Evolutionary conservation across 1,139 yeast genomes (phyloP), one percentile per base, ranked within the genome.

Genomic region (Lodderomyces orthopsilosis): DNA sequence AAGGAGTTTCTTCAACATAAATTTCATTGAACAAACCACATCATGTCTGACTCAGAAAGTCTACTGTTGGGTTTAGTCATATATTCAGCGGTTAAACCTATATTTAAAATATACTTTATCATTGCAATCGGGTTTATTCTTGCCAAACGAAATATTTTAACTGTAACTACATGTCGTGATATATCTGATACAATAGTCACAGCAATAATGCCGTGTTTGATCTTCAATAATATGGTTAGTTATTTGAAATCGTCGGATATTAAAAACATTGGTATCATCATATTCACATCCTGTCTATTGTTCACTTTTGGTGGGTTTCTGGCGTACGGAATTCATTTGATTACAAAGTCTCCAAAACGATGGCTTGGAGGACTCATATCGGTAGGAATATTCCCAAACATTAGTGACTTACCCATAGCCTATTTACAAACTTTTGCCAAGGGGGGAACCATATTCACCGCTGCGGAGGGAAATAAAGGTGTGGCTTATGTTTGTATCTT

Each of bases 401-500:
- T 86, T 40, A 81, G 93, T 8, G 96, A 90, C 64, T 70, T 90
- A 47, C 96, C 96, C 1, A 86, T 90, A 54, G 96, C 96, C 0
- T 89, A 89, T 54, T 72, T 90, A 35, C 95, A 88, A 55, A 85
- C 95, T 1, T 67, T 90, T 59, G 82, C 86, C 28, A 70, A 77
- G n/a, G 83, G 90, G 0, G 70, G 79, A 0, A 70, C 78, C 1
- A 60, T 73, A 5, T 84, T 91, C 53, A 63, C 79, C 0, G 48
- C 66, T 1, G 75, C 61, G 2, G 80, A 87, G 50, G 88, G 89
- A 26, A 77, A 79, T 46, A 77, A 78, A 53, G 98, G 98, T 12
- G 87, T 86, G 26, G 95, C 97, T 0, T 89, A 86, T 61, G 84
- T 88, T 17, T 84, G 91, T 59, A 83, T 91, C 38, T 88, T 83